Conservation (phyloP, 176 grass and related monocot species). For the Rhipidocladum racemiflorum region DNA sequence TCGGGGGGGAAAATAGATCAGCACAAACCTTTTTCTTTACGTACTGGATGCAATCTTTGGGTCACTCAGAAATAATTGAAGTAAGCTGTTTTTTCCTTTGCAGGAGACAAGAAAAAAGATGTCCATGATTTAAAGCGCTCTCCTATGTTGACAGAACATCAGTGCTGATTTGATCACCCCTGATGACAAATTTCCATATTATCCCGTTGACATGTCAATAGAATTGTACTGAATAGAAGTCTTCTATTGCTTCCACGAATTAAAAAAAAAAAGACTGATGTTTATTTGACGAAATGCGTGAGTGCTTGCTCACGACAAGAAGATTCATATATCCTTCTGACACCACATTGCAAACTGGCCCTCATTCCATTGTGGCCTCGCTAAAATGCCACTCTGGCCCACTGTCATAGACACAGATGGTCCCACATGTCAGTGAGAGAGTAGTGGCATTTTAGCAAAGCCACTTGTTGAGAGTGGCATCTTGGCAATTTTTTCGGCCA, state of each 20-base stretch:
- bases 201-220: neutral
- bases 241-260: too few species aligned
- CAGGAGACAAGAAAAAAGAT: conserved; percentile 3
- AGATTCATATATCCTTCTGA: neutral
- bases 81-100: neutral
- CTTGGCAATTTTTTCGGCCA: too few species aligned
- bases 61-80: neutral
- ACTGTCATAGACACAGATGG: too few species aligned
- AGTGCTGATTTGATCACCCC: neutral
- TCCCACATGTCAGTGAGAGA: too few species aligned
- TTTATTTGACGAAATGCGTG: neutral
- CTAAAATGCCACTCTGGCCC: too few species aligned
- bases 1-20: neutral
- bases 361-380: too few species aligned
- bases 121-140: neutral
- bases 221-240: neutral
- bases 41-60: neutral
- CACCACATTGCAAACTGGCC: too few species aligned
- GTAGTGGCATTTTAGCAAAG: too few species aligned
- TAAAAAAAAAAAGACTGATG: neutral
- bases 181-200: neutral
- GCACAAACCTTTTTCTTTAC: neutral
- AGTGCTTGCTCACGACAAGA: neutral
- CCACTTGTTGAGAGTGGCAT: too few species aligned
- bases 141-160: neutral